Evolutionary conservation across 352 stramenopile genomes (phyloP).

Genomic region (Pythium brachiatum): DNA sequence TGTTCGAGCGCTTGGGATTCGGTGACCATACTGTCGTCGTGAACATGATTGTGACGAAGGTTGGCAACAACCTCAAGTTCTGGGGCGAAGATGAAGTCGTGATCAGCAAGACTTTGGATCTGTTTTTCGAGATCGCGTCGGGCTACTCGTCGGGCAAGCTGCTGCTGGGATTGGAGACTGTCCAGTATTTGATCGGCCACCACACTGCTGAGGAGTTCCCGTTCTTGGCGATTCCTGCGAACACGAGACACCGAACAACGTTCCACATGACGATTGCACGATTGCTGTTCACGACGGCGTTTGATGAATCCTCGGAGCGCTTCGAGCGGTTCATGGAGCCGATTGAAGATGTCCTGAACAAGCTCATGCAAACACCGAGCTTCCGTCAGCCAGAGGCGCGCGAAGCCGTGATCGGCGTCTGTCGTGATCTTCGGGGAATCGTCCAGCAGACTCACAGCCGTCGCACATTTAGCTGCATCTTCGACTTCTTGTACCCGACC

Average conservation of each 20-base stretch:
- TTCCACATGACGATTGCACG: conserved; percentile 97
- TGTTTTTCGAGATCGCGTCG: conserved; percentile 97
- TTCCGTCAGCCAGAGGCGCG: conserved; percentile 76
- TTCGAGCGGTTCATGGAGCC: conserved; percentile 98
- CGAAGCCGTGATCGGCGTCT: conserved; percentile 94
- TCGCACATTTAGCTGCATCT: conserved; percentile 95
- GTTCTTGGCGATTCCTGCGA: conserved; percentile 93
- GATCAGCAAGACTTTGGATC: conserved; percentile 93
- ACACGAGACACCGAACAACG: conserved; percentile 94
- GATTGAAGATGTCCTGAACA: conserved; percentile 78
- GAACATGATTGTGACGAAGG: conserved; percentile 98
- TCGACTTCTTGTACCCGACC: conserved; percentile 96
- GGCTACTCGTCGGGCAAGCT: conserved; percentile 97
- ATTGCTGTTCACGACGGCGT: conserved; percentile 94
- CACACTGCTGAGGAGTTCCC: conserved; percentile 97
- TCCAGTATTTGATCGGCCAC: conserved; percentile 96
- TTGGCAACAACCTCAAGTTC: conserved; percentile 99
- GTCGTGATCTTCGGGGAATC: conserved; percentile 95
- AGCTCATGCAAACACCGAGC: conserved; percentile 74
- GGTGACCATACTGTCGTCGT: conserved; percentile 96
- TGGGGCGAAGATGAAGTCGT: conserved; percentile 96
- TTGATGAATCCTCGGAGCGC: conserved; percentile 91
- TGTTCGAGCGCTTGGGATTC: conserved; percentile 97
- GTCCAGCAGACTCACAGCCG: conserved; percentile 96
- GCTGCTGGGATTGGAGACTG: conserved; percentile 95